Conservation (phyloP, 2,329 filamentous ascomycete genomes). For the Raffaelea arxii region DNA sequence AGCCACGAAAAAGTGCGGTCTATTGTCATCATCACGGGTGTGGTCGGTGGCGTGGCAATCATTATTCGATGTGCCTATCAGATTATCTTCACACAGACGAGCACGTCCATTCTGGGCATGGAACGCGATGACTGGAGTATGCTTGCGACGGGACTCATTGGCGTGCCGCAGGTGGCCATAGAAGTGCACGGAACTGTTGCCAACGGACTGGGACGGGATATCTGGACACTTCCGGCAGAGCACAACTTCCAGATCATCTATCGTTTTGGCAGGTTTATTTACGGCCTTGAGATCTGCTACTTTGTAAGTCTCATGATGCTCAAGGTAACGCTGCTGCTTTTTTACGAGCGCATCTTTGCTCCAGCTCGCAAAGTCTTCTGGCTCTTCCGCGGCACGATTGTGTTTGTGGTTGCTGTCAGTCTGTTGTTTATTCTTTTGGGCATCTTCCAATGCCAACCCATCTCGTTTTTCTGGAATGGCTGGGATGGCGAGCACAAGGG, state of each 20-base stretch:
- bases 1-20: constrained; percentile 21
- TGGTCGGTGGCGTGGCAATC: constrained; percentile 23
- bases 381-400: constrained; percentile 30
- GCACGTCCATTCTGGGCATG: constrained; percentile 10
- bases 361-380: constrained; percentile 25
- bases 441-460: constrained; percentile 40
- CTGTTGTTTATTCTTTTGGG: constrained; percentile 30
- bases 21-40: constrained; percentile 19
- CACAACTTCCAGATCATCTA: constrained; percentile 27
- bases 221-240: constrained; percentile 33
- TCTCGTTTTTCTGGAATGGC: constrained; percentile 39
- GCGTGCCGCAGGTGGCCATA: constrained; percentile 18
- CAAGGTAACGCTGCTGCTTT: constrained; percentile 41
- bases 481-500: constrained; percentile 40
- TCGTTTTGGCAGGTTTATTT: constrained; percentile 31
- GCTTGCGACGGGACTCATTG: constrained; percentile 17
- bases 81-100: not conserved
- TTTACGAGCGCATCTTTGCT: constrained; percentile 43
- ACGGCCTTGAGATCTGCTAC: constrained; percentile 30
- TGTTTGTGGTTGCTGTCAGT: constrained; percentile 28
- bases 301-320: constrained; percentile 34
- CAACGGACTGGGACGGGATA: constrained; percentile 37
- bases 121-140: constrained; percentile 26
- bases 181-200: constrained; percentile 18
- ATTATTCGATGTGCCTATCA: constrained; percentile 15